These are phyloP conservation scores for Colletotrichum coccodes DNA, from an alignment of 2,329 filamentous ascomycete species.

Conservation along the genomic window DNA sequence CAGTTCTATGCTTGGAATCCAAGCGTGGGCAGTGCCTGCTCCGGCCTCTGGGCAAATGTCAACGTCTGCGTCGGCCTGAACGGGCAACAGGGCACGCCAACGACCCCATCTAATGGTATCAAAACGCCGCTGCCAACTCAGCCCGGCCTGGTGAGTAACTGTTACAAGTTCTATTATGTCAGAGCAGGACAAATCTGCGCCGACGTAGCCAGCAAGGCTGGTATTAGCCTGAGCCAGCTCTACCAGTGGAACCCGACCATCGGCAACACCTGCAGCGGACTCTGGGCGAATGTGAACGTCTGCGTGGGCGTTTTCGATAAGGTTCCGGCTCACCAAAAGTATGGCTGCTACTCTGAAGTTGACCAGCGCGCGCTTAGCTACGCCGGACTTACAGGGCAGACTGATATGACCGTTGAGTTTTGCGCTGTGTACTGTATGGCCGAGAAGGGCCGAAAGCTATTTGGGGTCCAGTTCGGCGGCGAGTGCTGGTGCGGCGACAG, in stretches of 20 bases:
- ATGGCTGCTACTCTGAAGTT: too few relatives aligned
- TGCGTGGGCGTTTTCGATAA: conserved; percentile 31
- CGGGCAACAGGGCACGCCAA: background rate
- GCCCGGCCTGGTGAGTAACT: conserved; percentile 40
- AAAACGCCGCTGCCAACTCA: conserved; percentile 41
- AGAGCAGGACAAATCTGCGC: conserved; percentile 36
- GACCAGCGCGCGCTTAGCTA: too few relatives aligned
- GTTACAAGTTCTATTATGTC: conserved; percentile 41
- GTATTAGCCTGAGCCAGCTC: conserved; percentile 38
- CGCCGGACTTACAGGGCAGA: too few relatives aligned
- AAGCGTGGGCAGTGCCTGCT: background rate
- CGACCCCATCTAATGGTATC: conserved; percentile 34
- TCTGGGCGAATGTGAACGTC: conserved; percentile 29
- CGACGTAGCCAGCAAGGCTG: conserved; percentile 35
- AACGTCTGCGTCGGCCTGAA: conserved; percentile 13
- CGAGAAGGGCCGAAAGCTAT: too few relatives aligned
- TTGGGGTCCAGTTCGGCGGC: too few relatives aligned
- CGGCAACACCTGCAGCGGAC: conserved; percentile 24
- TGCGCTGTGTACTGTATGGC: too few relatives aligned
- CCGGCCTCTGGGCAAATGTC: conserved; percentile 8
- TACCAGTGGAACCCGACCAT: conserved; percentile 36
- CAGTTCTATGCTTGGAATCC: conserved; percentile 36
- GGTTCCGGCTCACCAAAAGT: too few relatives aligned
- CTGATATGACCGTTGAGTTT: too few relatives aligned
- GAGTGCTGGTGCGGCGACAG: too few relatives aligned